These are phyloP conservation scores for Pleurotus citrinopileatus DNA, from an alignment of 768 basidiomycete species.

Conservation along the genomic window DNA sequence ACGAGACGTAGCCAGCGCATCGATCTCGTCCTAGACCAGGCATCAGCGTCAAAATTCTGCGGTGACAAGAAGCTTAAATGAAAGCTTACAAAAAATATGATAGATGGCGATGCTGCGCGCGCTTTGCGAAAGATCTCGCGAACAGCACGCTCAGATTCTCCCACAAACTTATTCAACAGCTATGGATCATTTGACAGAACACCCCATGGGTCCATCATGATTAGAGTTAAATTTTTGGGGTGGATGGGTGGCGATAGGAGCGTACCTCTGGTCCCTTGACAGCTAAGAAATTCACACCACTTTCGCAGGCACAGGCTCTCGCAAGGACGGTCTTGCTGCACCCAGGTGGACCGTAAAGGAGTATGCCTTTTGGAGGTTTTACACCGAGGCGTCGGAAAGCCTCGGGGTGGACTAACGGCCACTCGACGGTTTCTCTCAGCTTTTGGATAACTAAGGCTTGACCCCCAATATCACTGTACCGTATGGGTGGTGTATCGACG, in stretches of 20 bases:
- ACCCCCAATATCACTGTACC: conserved; percentile 89
- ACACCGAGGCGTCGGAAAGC: conserved; percentile 88
- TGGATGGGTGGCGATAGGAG: conserved; percentile 4
- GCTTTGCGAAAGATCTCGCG: conserved; percentile 96
- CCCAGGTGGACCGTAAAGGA: conserved; percentile 96
- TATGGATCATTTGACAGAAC: conserved; percentile 26
- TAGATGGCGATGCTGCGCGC: conserved; percentile 88
- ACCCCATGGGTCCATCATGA: too few relatives aligned
- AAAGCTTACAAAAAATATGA: conserved; percentile 87
- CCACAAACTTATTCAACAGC: conserved; percentile 96
- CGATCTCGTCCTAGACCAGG: conserved; percentile 83
- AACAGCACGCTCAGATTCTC: conserved; percentile 94
- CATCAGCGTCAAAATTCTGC: not conserved
- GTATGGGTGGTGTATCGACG: conserved; percentile 78
- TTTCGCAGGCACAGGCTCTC: conserved; percentile 89
- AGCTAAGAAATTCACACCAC: conserved; percentile 93
- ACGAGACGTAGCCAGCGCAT: conserved; percentile 85
- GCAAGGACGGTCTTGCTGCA: conserved; percentile 95
- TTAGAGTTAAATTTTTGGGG: too few relatives aligned
- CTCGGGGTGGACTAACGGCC: conserved; percentile 88
- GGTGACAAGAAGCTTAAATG: not conserved
- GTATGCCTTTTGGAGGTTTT: conserved; percentile 81
- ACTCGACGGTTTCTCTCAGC: conserved; percentile 89
- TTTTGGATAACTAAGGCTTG: conserved; percentile 80
- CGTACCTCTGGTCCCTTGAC: conserved; percentile 96